These are phyloP conservation scores for Neurospora sp. DNA, from an alignment of 495 filamentous ascomycete species.

Conservation along the genomic window DNA sequence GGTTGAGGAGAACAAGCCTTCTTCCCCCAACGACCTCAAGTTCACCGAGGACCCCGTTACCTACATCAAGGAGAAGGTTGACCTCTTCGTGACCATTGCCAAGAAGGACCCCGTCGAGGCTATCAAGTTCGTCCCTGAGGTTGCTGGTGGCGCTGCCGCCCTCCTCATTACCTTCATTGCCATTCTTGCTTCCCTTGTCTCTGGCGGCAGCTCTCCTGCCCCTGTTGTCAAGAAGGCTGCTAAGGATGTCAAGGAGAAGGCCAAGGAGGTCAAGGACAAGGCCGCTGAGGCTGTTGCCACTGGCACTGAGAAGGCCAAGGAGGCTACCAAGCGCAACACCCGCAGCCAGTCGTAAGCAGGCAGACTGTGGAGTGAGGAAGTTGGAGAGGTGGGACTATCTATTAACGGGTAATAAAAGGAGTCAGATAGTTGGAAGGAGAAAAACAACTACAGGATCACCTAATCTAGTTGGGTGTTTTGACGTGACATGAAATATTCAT, in stretches of 20 bases:
- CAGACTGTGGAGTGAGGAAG: conserved; percentile 1
- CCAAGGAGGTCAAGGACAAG: conserved; percentile 70
- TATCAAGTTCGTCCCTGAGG: conserved; percentile 82
- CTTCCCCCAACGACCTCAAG: conserved; percentile 62
- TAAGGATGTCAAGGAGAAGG: conserved; percentile 64
- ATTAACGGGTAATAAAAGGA: conserved; percentile 9
- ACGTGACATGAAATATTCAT: not conserved
- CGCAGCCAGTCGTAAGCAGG: conserved; percentile 31
- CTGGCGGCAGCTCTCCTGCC: conserved; percentile 27
- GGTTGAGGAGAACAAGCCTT: conserved; percentile 52
- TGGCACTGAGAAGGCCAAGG: conserved; percentile 56
- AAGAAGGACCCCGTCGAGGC: conserved; percentile 84
- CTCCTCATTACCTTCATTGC: conserved; percentile 58
- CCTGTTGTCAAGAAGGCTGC: conserved; percentile 46
- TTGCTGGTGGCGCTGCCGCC: conserved; percentile 68
- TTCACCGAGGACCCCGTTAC: conserved; percentile 88
- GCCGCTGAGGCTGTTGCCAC: conserved; percentile 55
- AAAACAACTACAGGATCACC: not conserved
- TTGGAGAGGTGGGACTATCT: conserved; percentile 3
- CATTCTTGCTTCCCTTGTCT: conserved; percentile 49
- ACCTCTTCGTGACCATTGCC: conserved; percentile 76
- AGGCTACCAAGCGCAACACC: conserved; percentile 46
- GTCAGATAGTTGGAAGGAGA: not conserved
- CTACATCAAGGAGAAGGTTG: conserved; percentile 86
- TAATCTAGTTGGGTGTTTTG: not conserved